Conservation (phyloP, 176 grass and related monocot genomes). For the Carex littledalei region DNA sequence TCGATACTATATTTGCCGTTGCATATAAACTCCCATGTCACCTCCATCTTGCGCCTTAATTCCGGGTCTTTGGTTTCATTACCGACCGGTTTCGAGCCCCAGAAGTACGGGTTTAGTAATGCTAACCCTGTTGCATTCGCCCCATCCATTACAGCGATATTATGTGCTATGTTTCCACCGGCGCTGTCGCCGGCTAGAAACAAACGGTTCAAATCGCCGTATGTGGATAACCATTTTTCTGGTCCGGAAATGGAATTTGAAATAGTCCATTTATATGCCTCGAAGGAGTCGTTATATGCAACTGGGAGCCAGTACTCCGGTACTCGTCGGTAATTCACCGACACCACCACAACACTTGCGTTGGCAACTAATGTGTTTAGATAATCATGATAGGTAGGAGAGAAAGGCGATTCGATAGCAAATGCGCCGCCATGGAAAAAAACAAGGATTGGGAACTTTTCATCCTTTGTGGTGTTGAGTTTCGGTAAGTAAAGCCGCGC, state of each 20-base stretch:
- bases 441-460: constrained; percentile 49
- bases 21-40: constrained; percentile 54
- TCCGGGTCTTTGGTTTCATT: constrained; percentile 44
- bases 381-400: constrained; percentile 72
- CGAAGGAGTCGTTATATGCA: constrained; percentile 72
- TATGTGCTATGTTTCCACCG: constrained; percentile 65
- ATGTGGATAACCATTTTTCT: constrained; percentile 54
- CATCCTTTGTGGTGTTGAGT: not conserved
- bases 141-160: constrained; percentile 34
- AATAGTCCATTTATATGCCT: constrained; percentile 50
- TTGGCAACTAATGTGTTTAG: constrained; percentile 42
- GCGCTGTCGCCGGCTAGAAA: constrained; percentile 82
- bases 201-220: constrained; percentile 36
- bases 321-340: constrained; percentile 75
- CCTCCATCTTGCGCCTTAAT: constrained; percentile 42
- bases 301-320: constrained; percentile 66
- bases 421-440: constrained; percentile 79
- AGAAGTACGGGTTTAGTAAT: constrained; percentile 63
- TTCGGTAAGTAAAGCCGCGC: constrained; percentile 57
- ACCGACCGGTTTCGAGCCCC: constrained; percentile 54
- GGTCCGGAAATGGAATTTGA: constrained; percentile 28
- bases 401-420: constrained; percentile 76
- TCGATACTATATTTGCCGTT: constrained; percentile 42
- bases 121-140: constrained; percentile 39
- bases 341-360: constrained; percentile 55